Evolutionary conservation across 2,329 filamentous ascomycete species (phyloP).

Genomic region (Alternaria sp.): DNA sequence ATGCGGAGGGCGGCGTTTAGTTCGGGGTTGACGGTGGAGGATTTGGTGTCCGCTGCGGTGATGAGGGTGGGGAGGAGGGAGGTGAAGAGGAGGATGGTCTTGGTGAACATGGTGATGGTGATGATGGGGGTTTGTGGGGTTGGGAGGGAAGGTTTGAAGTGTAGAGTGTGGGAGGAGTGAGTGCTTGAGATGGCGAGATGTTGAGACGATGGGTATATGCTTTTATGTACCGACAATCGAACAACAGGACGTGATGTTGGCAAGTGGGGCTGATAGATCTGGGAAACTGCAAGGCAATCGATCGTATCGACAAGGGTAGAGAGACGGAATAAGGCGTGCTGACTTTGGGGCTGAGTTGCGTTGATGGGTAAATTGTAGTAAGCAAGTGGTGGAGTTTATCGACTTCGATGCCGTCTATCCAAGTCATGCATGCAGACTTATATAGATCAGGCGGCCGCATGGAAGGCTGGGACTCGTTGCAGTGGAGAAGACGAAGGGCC

Average conservation of each 20-base stretch:
- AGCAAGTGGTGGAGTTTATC: constrained; percentile 1
- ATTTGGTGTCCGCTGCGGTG: constrained; percentile 37
- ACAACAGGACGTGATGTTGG: not conserved
- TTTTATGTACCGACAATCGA: not conserved
- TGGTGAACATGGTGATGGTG: constrained; percentile 4
- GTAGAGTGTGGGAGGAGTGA: not conserved
- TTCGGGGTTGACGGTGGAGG: constrained; percentile 51
- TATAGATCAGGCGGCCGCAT: constrained; percentile 17
- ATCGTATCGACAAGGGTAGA: constrained; percentile 2
- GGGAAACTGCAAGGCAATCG: not conserved
- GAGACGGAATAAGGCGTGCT: constrained; percentile 1
- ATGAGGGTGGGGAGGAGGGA: constrained; percentile 20
- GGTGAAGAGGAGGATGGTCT: constrained; percentile 10
- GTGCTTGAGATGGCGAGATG: not conserved
- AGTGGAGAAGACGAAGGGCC: not conserved
- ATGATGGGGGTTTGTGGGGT: not conserved
- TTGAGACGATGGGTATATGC: not conserved
- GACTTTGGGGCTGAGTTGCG: constrained; percentile 2
- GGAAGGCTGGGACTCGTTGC: not conserved
- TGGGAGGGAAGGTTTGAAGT: not conserved
- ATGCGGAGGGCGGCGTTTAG: constrained; percentile 46
- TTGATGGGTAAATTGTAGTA: not conserved
- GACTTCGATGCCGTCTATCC: not conserved
- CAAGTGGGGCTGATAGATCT: not conserved
- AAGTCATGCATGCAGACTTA: constrained; percentile 13